Conservation (phyloP, 306 rosid genomes). For the Casuarina cunninghamiana region DNA sequence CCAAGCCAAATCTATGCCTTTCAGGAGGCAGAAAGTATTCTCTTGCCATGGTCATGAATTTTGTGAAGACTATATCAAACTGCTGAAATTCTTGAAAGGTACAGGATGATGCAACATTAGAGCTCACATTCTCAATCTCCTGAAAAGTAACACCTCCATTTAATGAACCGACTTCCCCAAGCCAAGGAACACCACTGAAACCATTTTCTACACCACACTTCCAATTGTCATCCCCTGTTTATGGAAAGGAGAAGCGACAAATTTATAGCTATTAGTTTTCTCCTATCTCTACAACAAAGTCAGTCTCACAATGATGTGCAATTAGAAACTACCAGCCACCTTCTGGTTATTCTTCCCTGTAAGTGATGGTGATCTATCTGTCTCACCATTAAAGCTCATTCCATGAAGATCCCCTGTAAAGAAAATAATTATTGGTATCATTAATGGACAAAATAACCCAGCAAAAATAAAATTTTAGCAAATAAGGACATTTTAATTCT, state of each 20-base stretch:
- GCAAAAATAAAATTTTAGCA: neutral
- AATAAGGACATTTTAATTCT: neutral
- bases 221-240: constrained; percentile 51
- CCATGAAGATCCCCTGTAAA: constrained; percentile 50
- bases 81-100: constrained; percentile 54
- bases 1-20: constrained; percentile 66
- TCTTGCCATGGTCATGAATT: constrained; percentile 65
- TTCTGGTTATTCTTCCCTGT: constrained; percentile 60
- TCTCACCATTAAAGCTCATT: constrained; percentile 34
- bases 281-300: constrained; percentile 20
- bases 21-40: constrained; percentile 74
- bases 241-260: constrained; percentile 15
- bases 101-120: constrained; percentile 47
- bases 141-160: constrained; percentile 42
- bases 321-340: constrained; percentile 82
- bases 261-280: constrained; percentile 26
- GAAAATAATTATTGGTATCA: constrained; percentile 8
- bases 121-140: constrained; percentile 34
- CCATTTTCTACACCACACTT: constrained; percentile 47
- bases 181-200: constrained; percentile 57
- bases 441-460: neutral
- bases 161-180: constrained; percentile 48
- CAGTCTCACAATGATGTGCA: constrained; percentile 31
- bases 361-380: constrained; percentile 32
- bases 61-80: constrained; percentile 67